Conservation (phyloP, 2,329 filamentous ascomycete species). For the Neonectria punicea region DNA sequence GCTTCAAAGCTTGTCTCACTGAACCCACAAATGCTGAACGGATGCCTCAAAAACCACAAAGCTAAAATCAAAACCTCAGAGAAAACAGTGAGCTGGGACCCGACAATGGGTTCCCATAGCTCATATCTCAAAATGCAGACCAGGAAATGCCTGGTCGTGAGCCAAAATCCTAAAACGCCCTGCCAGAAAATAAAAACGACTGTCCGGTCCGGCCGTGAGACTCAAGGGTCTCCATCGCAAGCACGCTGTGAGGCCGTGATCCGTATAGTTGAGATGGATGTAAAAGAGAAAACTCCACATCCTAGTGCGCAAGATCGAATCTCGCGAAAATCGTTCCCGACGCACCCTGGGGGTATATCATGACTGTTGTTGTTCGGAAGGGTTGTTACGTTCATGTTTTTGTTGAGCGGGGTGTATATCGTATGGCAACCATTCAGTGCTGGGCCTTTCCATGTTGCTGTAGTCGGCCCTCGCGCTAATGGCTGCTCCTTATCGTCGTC, state of each 20-base stretch:
- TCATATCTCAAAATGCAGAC: slow-evolving; percentile 35
- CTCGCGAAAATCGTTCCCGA: neutral
- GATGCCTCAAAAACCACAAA: slow-evolving; percentile 12
- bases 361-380: slow-evolving; percentile 8
- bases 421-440: neutral
- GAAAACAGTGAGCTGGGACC: slow-evolving; percentile 26
- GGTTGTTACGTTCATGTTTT: neutral
- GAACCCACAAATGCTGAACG: slow-evolving; percentile 10
- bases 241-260: slow-evolving; percentile 24
- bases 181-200: slow-evolving; percentile 30
- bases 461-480: neutral
- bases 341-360: slow-evolving; percentile 24
- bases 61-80: slow-evolving; percentile 30
- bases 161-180: slow-evolving; percentile 22
- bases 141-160: slow-evolving; percentile 28
- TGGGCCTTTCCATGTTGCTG: neutral
- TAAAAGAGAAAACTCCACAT: slow-evolving; percentile 9
- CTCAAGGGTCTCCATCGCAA: slow-evolving; percentile 20
- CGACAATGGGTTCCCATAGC: slow-evolving; percentile 28
- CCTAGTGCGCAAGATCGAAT: slow-evolving; percentile 5
- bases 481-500: slow-evolving; percentile 48
- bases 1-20: slow-evolving; percentile 3
- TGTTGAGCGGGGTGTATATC: neutral
- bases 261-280: slow-evolving; percentile 22
- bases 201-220: slow-evolving; percentile 29